Percentiles rank a stretch among this genome's conserved stretches.
phyloP scores from a whole-genome alignment of 176 grass and related monocot genomes.

The Carex parvula region DNA sequence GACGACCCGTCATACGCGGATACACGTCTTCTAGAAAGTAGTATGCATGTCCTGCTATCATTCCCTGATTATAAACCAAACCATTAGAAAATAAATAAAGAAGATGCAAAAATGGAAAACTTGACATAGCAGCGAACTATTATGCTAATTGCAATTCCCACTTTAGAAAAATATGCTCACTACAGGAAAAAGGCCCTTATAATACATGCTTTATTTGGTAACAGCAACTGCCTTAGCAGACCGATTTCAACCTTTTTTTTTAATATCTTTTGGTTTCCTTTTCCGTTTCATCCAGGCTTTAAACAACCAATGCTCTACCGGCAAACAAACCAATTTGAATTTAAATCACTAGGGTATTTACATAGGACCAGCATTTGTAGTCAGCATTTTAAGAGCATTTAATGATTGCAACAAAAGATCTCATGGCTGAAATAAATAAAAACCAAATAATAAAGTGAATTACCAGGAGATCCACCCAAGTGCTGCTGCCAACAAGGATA shows the following conservation, averaged over 20 bases:
- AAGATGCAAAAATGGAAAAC: slow-evolving; percentile 3
- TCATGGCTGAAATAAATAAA: not conserved
- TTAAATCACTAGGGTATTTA: not conserved
- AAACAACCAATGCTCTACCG: not conserved
- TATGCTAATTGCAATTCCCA: not conserved
- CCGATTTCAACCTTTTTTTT: not conserved
- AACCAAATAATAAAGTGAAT: slow-evolving; percentile 22
- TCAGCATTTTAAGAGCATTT: not conserved
- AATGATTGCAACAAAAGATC: not conserved
- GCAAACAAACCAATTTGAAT: not conserved
- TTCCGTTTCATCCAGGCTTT: not conserved
- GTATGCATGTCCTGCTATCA: slow-evolving; percentile 95
- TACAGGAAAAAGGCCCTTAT: not conserved
- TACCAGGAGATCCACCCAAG: slow-evolving; percentile 99
- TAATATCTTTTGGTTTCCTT: not conserved
- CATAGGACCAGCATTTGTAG: not conserved
- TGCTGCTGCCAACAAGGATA: slow-evolving; percentile 94
- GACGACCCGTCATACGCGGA: slow-evolving; percentile 75
- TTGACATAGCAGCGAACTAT: not conserved
- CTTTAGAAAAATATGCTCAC: not conserved
- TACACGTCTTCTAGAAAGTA: slow-evolving; percentile 96
- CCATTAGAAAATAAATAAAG: slow-evolving; percentile 3
- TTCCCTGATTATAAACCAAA: slow-evolving; percentile 51
- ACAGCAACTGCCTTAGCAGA: not conserved
- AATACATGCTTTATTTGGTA: not conserved